These are phyloP conservation scores for Sonneratia caseolaris DNA, from an alignment of 345 rosid species.

Conservation along the genomic window DNA sequence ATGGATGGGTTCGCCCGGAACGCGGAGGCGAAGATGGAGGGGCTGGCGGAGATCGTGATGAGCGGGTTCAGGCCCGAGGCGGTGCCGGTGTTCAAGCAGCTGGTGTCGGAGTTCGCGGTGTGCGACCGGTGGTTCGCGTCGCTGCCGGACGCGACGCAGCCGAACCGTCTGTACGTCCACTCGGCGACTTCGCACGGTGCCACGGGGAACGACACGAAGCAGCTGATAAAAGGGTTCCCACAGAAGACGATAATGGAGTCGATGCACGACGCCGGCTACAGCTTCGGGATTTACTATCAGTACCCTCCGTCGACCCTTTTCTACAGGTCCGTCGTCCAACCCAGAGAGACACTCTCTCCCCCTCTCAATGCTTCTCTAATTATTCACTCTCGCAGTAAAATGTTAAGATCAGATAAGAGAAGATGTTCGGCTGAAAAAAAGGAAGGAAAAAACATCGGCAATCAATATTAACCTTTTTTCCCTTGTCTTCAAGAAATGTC, in stretches of 20 bases:
- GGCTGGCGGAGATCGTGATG: slow-evolving; percentile 33
- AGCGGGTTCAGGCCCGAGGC: slow-evolving; percentile 60
- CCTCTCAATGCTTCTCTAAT: background rate
- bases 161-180: slow-evolving; percentile 54
- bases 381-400: background rate
- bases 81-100: slow-evolving; percentile 47
- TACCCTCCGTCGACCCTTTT: slow-evolving; percentile 44
- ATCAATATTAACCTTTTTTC: no score
- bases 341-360: no score
- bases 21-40: slow-evolving; percentile 20
- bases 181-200: slow-evolving; percentile 71
- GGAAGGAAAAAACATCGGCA: no score
- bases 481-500: no score
- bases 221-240: slow-evolving; percentile 47
- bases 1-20: slow-evolving; percentile 27
- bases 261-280: slow-evolving; percentile 43
- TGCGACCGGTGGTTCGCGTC: slow-evolving; percentile 81
- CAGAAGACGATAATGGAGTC: slow-evolving; percentile 69
- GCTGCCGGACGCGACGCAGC: slow-evolving; percentile 55
- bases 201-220: slow-evolving; percentile 37
- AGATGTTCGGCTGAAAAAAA: no score
- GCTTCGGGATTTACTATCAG: slow-evolving; percentile 55
- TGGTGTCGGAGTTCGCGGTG: slow-evolving; percentile 56
- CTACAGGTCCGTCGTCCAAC: slow-evolving; percentile 30
- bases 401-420: no score